phyloP scores from a whole-genome alignment of 495 filamentous ascomycete genomes.

The Penicillium herquei region DNA sequence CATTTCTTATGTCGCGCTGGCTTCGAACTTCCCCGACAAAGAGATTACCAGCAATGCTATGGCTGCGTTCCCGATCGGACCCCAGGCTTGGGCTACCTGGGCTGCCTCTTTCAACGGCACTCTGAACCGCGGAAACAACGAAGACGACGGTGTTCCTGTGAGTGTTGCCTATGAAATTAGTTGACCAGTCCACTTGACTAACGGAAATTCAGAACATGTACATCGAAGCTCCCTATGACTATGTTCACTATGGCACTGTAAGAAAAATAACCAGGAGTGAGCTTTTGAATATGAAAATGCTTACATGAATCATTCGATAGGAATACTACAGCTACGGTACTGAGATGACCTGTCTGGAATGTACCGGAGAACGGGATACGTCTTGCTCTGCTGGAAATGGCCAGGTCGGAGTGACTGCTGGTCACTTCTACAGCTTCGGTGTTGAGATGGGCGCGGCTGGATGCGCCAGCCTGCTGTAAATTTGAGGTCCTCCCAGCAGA shows the following conservation, averaged over 20 bases:
- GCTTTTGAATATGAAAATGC: neutral
- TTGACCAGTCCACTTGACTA: constrained; percentile 3
- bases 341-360: constrained; percentile 16
- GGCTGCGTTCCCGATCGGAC: constrained; percentile 37
- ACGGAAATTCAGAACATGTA: constrained; percentile 33
- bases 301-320: constrained; percentile 8
- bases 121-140: constrained; percentile 31
- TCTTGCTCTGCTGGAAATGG: constrained; percentile 36
- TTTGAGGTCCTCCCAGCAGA: no score
- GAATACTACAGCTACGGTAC: constrained; percentile 35
- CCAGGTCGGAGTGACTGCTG: constrained; percentile 22
- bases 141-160: constrained; percentile 31
- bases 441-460: constrained; percentile 25
- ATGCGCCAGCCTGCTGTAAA: constrained; percentile 9
- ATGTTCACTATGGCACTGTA: constrained; percentile 33
- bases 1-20: constrained; percentile 33
- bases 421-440: constrained; percentile 34
- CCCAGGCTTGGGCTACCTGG: constrained; percentile 30
- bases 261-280: constrained; percentile 7
- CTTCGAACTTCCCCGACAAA: constrained; percentile 32
- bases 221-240: constrained; percentile 21
- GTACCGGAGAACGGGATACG: constrained; percentile 29
- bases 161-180: neutral
- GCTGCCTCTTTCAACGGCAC: constrained; percentile 26
- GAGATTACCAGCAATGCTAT: constrained; percentile 30